Conservation (phyloP, 768 basidiomycete species). For the Hortiboletus flavorubellus region DNA sequence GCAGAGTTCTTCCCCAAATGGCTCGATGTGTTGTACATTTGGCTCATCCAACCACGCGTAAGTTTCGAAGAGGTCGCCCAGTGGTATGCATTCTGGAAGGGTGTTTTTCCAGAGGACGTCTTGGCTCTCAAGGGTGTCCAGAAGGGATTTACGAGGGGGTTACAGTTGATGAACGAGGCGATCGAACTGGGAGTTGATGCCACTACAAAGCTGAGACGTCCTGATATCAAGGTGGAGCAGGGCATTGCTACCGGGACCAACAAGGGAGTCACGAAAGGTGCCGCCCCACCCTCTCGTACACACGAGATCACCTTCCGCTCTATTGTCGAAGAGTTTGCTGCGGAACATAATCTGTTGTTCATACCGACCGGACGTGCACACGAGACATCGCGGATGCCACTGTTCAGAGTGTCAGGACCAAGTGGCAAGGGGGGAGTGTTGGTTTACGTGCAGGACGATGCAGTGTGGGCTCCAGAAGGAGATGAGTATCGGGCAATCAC, state of each 20-base stretch:
- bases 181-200: slow-evolving; percentile 83
- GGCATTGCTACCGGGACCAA: slow-evolving; percentile 30
- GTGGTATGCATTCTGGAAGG: slow-evolving; percentile 94
- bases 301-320: slow-evolving; percentile 91
- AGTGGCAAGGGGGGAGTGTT: slow-evolving; percentile 86
- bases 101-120: slow-evolving; percentile 67
- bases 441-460: slow-evolving; percentile 90
- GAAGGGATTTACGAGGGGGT: slow-evolving; percentile 80
- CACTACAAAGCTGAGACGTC: slow-evolving; percentile 60
- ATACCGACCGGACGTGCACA: slow-evolving; percentile 85
- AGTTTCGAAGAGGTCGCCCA: slow-evolving; percentile 90
- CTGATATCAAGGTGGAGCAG: slow-evolving; percentile 57
- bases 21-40: slow-evolving; percentile 86
- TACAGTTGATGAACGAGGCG: slow-evolving; percentile 94
- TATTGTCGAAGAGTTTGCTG: slow-evolving; percentile 88
- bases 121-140: slow-evolving; percentile 61
- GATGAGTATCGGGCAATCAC: slow-evolving; percentile 74
- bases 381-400: slow-evolving; percentile 80
- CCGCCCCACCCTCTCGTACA: slow-evolving; percentile 44
- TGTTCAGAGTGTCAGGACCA: slow-evolving; percentile 79
- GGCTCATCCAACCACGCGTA: slow-evolving; percentile 87
- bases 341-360: slow-evolving; percentile 83
- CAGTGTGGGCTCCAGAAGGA: slow-evolving; percentile 79
- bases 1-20: slow-evolving; percentile 96
- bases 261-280: slow-evolving; percentile 32